These are phyloP conservation scores for Saraca asoca DNA, from an alignment of 331 rosid genomes.

Conservation along the genomic window DNA sequence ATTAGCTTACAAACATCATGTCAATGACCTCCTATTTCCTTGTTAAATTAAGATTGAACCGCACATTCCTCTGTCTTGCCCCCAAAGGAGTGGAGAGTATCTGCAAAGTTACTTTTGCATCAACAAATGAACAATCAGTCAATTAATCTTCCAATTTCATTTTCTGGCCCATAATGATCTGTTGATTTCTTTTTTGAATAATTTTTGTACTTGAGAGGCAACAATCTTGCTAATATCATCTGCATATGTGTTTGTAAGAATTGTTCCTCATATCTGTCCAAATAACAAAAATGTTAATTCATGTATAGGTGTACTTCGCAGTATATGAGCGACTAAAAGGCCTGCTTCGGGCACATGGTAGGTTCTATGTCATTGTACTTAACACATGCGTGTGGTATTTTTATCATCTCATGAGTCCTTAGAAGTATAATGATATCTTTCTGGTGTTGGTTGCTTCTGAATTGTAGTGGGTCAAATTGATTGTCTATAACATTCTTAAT, in stretches of 20 bases:
- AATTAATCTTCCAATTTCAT: too few species aligned
- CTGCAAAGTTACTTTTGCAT: too few species aligned
- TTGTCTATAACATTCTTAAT: constrained; percentile 12
- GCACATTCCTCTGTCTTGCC: too few species aligned
- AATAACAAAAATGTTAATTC: constrained; percentile 37
- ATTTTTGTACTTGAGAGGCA: constrained; percentile 4
- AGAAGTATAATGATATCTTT: constrained; percentile 2
- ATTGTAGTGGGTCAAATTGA: constrained; percentile 13
- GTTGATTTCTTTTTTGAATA: too few species aligned
- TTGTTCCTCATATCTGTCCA: constrained; percentile 28
- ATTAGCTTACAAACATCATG: too few species aligned
- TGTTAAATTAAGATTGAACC: too few species aligned
- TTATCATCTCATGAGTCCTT: constrained; percentile 20
- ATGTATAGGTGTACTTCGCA: constrained; percentile 86
- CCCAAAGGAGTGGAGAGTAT: too few species aligned
- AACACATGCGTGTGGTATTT: neutral
- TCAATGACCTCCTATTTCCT: too few species aligned
- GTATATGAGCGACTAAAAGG: constrained; percentile 81
- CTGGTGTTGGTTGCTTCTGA: constrained; percentile 21
- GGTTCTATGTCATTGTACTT: constrained; percentile 18
- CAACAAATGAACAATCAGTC: too few species aligned
- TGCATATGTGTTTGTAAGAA: constrained; percentile 15
- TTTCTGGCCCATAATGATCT: too few species aligned
- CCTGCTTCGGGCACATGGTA: constrained; percentile 72
- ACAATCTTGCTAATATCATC: constrained; percentile 9